A percentile compares a stretch with the other conserved stretches of the same genome.
These are phyloP conservation scores for Amaranthus cruentus DNA, from an alignment of 148 eudicot species.

Conservation along the genomic window DNA sequence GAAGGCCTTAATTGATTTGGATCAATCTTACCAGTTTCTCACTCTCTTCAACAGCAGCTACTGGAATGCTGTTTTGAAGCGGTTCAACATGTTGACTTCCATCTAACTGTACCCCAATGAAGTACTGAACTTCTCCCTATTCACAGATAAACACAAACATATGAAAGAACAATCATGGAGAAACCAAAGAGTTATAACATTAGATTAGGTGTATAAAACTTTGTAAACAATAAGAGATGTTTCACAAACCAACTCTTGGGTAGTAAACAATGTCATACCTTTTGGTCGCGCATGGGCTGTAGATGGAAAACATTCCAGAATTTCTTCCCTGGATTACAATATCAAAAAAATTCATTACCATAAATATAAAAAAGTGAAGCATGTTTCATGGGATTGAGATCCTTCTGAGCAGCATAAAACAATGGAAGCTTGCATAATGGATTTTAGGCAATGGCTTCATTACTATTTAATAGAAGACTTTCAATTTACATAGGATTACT, in stretches of 20 bases:
- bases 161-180: background rate
- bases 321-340: constrained; percentile 59
- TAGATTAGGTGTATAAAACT: background rate
- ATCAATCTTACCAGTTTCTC: constrained; percentile 49
- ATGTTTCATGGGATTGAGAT: background rate
- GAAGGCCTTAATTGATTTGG: background rate
- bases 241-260: background rate
- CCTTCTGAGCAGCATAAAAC: background rate
- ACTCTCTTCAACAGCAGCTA: constrained; percentile 61
- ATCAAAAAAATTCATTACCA: background rate
- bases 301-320: constrained; percentile 98
- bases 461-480: no score
- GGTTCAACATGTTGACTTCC: constrained; percentile 93
- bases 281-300: constrained; percentile 99
- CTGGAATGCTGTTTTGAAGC: constrained; percentile 77
- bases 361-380: background rate
- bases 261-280: constrained; percentile 38
- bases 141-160: constrained; percentile 12
- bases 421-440: background rate
- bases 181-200: background rate
- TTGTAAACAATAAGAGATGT: constrained; percentile 3
- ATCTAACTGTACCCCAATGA: constrained; percentile 60
- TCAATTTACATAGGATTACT: no score
- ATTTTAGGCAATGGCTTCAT: no score
- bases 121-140: constrained; percentile 83